These are phyloP conservation scores for Nicotiana otophora DNA, from an alignment of 257 asterid species.

Conservation along the genomic window DNA sequence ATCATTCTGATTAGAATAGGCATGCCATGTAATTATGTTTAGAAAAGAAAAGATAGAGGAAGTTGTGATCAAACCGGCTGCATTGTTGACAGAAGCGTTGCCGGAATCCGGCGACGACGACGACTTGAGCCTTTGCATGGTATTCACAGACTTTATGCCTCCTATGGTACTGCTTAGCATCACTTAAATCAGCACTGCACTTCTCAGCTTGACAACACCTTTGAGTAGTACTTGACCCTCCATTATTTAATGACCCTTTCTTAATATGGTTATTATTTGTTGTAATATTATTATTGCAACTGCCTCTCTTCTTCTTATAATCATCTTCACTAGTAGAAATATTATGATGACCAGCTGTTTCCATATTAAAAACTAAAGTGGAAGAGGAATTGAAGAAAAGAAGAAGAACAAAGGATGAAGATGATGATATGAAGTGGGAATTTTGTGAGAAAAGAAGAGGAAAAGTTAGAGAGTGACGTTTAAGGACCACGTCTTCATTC, in stretches of 20 bases:
- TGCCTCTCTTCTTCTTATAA: constrained; percentile 33
- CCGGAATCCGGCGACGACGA: constrained; percentile 58
- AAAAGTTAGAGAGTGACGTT: constrained; percentile 38
- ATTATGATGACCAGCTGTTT: not conserved
- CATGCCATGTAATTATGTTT: not conserved
- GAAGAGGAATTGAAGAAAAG: not conserved
- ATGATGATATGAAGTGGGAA: constrained; percentile 46
- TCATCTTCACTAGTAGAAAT: constrained; percentile 23
- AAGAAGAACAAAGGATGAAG: constrained; percentile 1
- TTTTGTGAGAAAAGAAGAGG: constrained; percentile 32
- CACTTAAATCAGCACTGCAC: constrained; percentile 46
- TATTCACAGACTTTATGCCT: constrained; percentile 67
- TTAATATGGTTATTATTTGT: constrained; percentile 8
- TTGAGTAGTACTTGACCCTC: constrained; percentile 8
- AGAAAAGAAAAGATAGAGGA: not conserved
- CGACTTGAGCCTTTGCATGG: constrained; percentile 60
- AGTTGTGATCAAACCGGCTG: constrained; percentile 46
- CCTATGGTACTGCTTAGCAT: constrained; percentile 58
- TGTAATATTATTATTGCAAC: not conserved
- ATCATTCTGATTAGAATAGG: not conserved
- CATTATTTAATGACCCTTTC: constrained; percentile 18
- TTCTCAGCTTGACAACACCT: constrained; percentile 61
- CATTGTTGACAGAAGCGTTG: constrained; percentile 88
- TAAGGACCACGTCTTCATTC: constrained; percentile 50
- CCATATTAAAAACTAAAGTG: not conserved